These are phyloP conservation scores for Noccaea caerulescens DNA, from an alignment of 345 rosid genomes.

Conservation along the genomic window DNA sequence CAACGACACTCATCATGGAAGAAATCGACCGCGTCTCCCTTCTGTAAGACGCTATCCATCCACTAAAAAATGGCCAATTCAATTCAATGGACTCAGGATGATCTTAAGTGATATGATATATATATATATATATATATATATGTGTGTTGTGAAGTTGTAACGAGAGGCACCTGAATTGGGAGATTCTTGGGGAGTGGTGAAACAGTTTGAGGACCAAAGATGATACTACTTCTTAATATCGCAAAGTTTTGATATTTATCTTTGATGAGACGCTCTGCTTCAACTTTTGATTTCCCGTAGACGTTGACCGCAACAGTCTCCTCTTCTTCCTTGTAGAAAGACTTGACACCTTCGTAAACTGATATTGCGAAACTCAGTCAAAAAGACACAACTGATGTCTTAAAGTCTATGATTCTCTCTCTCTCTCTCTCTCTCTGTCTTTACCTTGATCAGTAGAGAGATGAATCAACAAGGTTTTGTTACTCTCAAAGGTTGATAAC, in stretches of 20 bases:
- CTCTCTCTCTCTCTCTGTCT: no score
- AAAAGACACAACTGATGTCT: background rate
- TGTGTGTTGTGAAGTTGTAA: background rate
- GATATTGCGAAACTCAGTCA: constrained; percentile 19
- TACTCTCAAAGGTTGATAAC: constrained; percentile 53
- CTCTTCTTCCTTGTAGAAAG: constrained; percentile 93
- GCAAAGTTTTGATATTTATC: constrained; percentile 67
- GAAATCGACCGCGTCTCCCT: constrained; percentile 69
- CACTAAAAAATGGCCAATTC: constrained; percentile 56
- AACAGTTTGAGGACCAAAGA: constrained; percentile 80
- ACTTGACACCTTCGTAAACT: constrained; percentile 88
- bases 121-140: no score
- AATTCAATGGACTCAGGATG: background rate
- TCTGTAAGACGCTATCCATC: constrained; percentile 74
- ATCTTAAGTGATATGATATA: background rate
- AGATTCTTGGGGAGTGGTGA: constrained; percentile 88
- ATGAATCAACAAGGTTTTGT: constrained; percentile 65
- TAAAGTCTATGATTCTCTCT: no score
- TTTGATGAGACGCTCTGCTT: constrained; percentile 69
- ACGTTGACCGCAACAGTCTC: constrained; percentile 72
- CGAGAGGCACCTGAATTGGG: constrained; percentile 71
- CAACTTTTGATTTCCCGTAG: constrained; percentile 88
- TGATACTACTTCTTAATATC: constrained; percentile 86
- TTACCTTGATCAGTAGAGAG: constrained; percentile 93
- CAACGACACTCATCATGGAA: constrained; percentile 89